Conservation (phyloP, 2,329 filamentous ascomycete species). For the Aspergillus pseudoviridinutans region DNA sequence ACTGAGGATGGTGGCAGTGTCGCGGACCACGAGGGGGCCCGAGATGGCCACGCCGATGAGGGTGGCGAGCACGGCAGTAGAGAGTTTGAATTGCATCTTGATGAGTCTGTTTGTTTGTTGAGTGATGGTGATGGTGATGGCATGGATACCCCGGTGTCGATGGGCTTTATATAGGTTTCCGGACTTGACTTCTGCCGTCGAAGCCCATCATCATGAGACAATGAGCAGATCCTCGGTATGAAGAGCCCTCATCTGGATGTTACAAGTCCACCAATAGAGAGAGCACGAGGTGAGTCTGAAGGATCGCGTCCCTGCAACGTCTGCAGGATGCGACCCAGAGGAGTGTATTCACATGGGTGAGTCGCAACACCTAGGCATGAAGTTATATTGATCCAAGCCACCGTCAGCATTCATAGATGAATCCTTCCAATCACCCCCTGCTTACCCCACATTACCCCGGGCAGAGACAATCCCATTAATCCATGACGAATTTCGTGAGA, state of each 20-base stretch:
- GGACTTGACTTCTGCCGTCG: not conserved
- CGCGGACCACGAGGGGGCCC: not conserved
- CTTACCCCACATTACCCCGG: not conserved
- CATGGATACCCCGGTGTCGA: not conserved
- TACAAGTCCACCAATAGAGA: not conserved
- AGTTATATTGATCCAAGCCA: not conserved
- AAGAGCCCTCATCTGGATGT: not conserved
- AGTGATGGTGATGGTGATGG: not conserved
- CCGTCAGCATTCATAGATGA: not conserved
- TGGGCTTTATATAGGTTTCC: not conserved
- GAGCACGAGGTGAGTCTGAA: not conserved
- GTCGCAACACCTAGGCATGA: not conserved
- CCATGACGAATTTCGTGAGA: not conserved
- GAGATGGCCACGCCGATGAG: not conserved
- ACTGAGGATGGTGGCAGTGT: constrained; percentile 5
- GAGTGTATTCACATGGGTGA: not conserved
- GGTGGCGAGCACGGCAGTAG: constrained; percentile 1
- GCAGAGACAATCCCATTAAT: not conserved
- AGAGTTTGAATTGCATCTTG: constrained; percentile 3
- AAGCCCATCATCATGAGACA: not conserved
- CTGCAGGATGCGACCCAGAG: not conserved
- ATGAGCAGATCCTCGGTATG: not conserved
- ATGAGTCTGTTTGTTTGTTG: not conserved
- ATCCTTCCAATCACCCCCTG: not conserved
- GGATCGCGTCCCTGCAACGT: not conserved